phyloP scores from a whole-genome alignment of 2,329 filamentous ascomycete species.

The Aspergillus fumigatiaffinis region DNA sequence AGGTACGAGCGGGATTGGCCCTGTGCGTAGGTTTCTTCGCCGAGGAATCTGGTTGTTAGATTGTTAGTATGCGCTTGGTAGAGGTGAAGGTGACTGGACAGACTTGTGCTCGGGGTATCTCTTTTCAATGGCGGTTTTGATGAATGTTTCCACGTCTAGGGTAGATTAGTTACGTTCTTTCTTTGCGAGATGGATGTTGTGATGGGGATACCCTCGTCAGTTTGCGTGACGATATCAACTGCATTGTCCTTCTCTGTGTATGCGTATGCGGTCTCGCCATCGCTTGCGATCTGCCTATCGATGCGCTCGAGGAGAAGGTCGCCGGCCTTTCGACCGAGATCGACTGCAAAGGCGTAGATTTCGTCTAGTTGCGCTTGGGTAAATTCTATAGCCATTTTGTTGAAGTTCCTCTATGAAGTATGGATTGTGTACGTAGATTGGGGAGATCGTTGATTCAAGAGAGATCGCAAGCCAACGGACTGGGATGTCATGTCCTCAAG shows the following conservation, averaged over 20 bases:
- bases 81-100: slow-evolving; percentile 21
- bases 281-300: slow-evolving; percentile 50
- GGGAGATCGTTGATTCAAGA: neutral
- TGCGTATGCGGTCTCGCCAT: slow-evolving; percentile 33
- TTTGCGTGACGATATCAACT: slow-evolving; percentile 74
- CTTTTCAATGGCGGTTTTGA: slow-evolving; percentile 55
- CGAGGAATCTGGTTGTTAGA: slow-evolving; percentile 57
- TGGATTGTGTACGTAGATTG: neutral
- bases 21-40: slow-evolving; percentile 72
- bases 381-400: slow-evolving; percentile 19
- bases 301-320: slow-evolving; percentile 62
- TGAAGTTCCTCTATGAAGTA: no score
- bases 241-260: slow-evolving; percentile 68
- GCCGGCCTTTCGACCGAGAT: slow-evolving; percentile 67
- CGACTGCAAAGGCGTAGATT: slow-evolving; percentile 67
- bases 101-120: slow-evolving; percentile 66
- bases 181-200: no score
- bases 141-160: slow-evolving; percentile 67
- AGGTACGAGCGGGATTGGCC: slow-evolving; percentile 65
- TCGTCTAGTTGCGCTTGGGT: slow-evolving; percentile 52
- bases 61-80: neutral
- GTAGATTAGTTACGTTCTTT: no score
- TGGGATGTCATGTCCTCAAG: no score
- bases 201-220: slow-evolving; percentile 58
- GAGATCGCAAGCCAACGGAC: neutral